These are phyloP conservation scores for Cicer judaicum DNA, from an alignment of 306 rosid species.

Conservation along the genomic window DNA sequence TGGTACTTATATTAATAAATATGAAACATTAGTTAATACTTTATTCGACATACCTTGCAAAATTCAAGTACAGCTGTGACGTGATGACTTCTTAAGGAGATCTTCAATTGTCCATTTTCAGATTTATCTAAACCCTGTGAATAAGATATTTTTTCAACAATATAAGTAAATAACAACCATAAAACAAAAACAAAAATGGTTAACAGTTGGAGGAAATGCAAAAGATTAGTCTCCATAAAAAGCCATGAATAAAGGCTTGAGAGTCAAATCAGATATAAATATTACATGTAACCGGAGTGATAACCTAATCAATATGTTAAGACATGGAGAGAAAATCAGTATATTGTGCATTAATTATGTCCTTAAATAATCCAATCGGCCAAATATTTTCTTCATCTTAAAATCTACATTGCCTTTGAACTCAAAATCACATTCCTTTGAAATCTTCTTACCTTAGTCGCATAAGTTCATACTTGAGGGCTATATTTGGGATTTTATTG, in stretches of 20 bases:
- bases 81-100: constrained; percentile 72
- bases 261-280: constrained; percentile 14
- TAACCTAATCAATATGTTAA: constrained; percentile 28
- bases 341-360: constrained; percentile 24
- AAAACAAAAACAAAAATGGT: constrained; percentile 4
- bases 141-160: constrained; percentile 38
- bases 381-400: constrained; percentile 9
- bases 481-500: constrained; percentile 14
- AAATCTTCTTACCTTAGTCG: constrained; percentile 28
- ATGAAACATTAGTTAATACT: constrained; percentile 6
- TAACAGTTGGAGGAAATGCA: constrained; percentile 5
- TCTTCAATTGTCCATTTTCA: constrained; percentile 78
- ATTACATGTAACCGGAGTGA: constrained; percentile 9
- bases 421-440: not conserved
- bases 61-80: constrained; percentile 80
- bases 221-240: constrained; percentile 26
- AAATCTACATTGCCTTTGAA: not conserved
- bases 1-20: constrained; percentile 34
- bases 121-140: constrained; percentile 72
- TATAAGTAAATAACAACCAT: constrained; percentile 13
- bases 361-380: constrained; percentile 7
- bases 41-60: constrained; percentile 72
- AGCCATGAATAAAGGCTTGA: constrained; percentile 20
- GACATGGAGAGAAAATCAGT: constrained; percentile 22
- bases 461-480: constrained; percentile 15